A percentile compares a stretch with the other conserved stretches of the same genome.
Conservation (phyloP, 192 early-diverging fungal genomes). For the Gryganskiella cystojenkinii region DNA sequence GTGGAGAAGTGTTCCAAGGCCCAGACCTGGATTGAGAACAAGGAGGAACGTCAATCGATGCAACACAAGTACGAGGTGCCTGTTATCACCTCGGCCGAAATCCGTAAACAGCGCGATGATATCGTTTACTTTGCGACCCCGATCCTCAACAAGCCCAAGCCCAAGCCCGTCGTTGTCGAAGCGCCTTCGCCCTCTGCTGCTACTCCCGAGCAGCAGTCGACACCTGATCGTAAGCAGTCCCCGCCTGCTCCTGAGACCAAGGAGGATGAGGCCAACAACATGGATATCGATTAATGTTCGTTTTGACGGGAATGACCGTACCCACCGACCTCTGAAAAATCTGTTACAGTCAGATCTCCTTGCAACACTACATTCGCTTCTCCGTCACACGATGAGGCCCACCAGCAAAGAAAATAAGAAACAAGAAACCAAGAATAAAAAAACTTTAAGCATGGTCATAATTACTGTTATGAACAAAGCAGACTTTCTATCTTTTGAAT, state of each 20-base stretch:
- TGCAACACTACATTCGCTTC: too few species aligned
- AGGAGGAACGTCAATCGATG: conserved; percentile 79
- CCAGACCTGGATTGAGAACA: conserved; percentile 90
- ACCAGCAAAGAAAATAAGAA: too few species aligned
- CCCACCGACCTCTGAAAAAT: too few species aligned
- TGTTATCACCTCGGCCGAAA: conserved; percentile 74
- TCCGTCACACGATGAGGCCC: too few species aligned
- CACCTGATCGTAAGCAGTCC: too few species aligned
- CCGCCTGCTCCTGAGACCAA: conserved; percentile 6
- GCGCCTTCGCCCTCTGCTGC: background rate
- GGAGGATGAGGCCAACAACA: conserved; percentile 12
- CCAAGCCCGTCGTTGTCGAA: conserved; percentile 64
- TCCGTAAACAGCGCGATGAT: conserved; percentile 78
- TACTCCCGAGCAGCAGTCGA: conserved; percentile 9
- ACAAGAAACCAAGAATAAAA: too few species aligned
- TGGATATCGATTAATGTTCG: conserved; percentile 19
- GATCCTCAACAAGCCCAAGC: conserved; percentile 93
- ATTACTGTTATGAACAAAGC: too few species aligned
- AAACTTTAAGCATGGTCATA: too few species aligned
- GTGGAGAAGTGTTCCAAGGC: conserved; percentile 80
- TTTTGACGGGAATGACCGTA: background rate
- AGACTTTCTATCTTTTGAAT: too few species aligned
- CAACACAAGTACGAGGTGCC: conserved; percentile 81
- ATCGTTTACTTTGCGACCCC: conserved; percentile 79
- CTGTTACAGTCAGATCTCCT: too few species aligned